Conservation (phyloP, 805 yeast genomes). For the Komagataella phaffii region DNA sequence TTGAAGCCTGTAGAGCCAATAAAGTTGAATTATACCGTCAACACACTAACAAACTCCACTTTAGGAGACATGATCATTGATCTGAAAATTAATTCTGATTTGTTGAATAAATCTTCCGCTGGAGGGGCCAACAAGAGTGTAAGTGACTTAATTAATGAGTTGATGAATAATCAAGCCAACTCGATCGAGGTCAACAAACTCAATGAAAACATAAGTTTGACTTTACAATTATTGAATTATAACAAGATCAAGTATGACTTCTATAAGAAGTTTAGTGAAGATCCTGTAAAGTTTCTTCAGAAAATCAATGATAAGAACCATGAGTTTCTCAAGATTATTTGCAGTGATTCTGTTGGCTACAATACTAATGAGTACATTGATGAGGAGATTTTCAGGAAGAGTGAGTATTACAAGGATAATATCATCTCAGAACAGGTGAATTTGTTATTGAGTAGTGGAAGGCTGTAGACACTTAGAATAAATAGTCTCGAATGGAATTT, state of each 20-base stretch:
- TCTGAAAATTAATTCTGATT: constrained; percentile 37
- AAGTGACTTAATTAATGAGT: constrained; percentile 28
- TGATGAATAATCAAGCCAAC: constrained; percentile 26
- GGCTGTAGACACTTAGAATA: constrained; percentile 16
- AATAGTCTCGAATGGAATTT: constrained; percentile 5
- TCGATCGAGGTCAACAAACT: constrained; percentile 22
- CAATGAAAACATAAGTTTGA: constrained; percentile 26
- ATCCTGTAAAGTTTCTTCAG: constrained; percentile 67
- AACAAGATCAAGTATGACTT: constrained; percentile 62
- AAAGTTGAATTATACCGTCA: constrained; percentile 56
- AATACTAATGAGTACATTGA: constrained; percentile 27
- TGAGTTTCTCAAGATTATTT: constrained; percentile 71
- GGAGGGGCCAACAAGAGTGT: constrained; percentile 23
- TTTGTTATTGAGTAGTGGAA: constrained; percentile 48
- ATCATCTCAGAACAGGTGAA: constrained; percentile 69
- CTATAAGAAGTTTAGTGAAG: constrained; percentile 55
- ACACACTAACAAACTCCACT: constrained; percentile 66
- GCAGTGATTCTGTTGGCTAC: constrained; percentile 48
- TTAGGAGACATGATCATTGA: constrained; percentile 75
- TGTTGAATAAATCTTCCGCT: constrained; percentile 23
- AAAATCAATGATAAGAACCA: constrained; percentile 71
- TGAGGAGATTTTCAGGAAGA: constrained; percentile 79
- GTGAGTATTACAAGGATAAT: constrained; percentile 73
- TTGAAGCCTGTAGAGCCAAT: constrained; percentile 72
- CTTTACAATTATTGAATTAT: constrained; percentile 37